Evolutionary conservation across 192 early-diverging fungal genomes (phyloP), one percentile per base, ranked within the genome.

Genomic region (Powellomyces hirtus): DNA sequence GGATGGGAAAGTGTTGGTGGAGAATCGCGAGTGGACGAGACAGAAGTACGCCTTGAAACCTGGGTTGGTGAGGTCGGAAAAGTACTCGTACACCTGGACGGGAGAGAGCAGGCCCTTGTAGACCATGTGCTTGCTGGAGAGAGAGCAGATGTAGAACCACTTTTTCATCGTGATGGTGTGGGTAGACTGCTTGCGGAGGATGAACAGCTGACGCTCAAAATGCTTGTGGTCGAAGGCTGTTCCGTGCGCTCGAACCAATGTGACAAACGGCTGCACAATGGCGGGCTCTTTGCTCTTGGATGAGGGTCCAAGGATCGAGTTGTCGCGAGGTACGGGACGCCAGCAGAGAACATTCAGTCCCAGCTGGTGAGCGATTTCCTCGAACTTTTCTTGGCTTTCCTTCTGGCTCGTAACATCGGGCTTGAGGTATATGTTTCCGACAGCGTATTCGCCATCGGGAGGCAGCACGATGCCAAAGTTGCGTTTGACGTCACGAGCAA

Each of bases 101-200:
- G 97, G 95, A 1, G 94, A 88, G 46, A 98, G 88, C 74, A 92
- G 92, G 40, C 97, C 97, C 88, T 98, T 98, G 84, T 98, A 98
- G 50, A 95, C 86, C 66, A 98, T 96, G 75, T 90, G 93, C 72
- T 91, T 88, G 75, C 87, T 91, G 4, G 91, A 94, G 30, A 98
- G 84, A 22, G 97, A 97, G 82, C 97, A 98, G 34, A 96, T 89
- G 73, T 98, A 98, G 77, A 96, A 96, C 92, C 93, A 94, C 76
- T 91, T 94, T 59, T 88, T 86, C 52, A 91, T 79, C 0, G 88
- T 87, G 44, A 94, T 92, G 36, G 89, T 86, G 75, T 93, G 93
- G 36, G 91, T 93, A 8, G 92, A 81, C 50, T 91, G 89, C 77
- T 98, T 98, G 58, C 94, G 85, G 70, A 99, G 79, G 13, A 96